Evolutionary conservation across 2,329 filamentous ascomycete species (phyloP).

Genomic region (Penicillium paneum): DNA sequence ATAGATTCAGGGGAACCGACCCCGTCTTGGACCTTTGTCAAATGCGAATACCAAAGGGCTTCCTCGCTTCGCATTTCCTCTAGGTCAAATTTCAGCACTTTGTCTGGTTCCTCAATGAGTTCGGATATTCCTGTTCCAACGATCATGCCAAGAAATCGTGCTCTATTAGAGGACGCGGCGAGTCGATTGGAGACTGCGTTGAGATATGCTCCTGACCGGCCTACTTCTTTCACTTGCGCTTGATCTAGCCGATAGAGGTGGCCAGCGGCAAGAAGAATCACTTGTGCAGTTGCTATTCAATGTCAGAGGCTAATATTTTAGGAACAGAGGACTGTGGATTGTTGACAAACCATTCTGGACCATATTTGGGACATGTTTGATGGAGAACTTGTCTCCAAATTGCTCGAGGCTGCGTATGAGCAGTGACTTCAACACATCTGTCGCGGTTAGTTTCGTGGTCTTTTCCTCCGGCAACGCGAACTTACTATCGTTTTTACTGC

Average conservation of each 20-base stretch:
- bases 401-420: constrained; percentile 67
- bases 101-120: constrained; percentile 64
- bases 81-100: constrained; percentile 76
- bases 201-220: constrained; percentile 71
- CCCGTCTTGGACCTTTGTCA: constrained; percentile 62
- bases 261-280: constrained; percentile 72
- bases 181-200: constrained; percentile 81
- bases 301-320: constrained; percentile 18
- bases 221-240: constrained; percentile 64
- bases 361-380: constrained; percentile 76
- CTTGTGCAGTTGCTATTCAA: constrained; percentile 69
- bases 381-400: constrained; percentile 83
- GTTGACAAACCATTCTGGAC: constrained; percentile 70
- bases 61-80: constrained; percentile 73
- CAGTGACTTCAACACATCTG: constrained; percentile 44
- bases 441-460: constrained; percentile 9
- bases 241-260: constrained; percentile 67
- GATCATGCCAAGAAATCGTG: constrained; percentile 82
- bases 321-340: background rate
- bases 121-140: constrained; percentile 71
- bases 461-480: background rate
- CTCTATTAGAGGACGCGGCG: constrained; percentile 67
- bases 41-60: constrained; percentile 67
- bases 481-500: constrained; percentile 53
- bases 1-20: constrained; percentile 59